Base-by-base conservation (phyloP, 352 stramenopile species). In the Pythium volutum region DNA sequence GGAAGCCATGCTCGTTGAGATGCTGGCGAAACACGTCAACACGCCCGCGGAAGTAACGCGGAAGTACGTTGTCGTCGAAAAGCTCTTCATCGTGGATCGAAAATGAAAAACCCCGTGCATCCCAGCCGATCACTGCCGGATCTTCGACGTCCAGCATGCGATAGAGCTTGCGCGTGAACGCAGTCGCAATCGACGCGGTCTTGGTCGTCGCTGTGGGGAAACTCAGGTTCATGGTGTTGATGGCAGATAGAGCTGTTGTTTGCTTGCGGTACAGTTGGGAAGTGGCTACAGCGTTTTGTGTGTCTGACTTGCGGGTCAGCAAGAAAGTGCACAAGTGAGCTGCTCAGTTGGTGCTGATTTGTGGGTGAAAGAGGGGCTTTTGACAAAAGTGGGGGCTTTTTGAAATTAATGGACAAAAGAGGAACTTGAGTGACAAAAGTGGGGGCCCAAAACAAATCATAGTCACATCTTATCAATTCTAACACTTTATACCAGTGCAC, bases 161-260 rank as follows among this genome's bases (percentile, higher is more conserved):
- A 66, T 91, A 91, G n/a, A 91, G 75, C 65, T 91, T 89, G 67
- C 82, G 77, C 59, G 89, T 76, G 56, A 91, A 91, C 46, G 76
- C 82, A 45, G 77, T 88, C 3, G 79, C 75, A 66, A 91, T 91
- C 49, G 71, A 78, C 29, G 66, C 62, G 22, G 56, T 64, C 55
- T 64, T 77, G 6, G 29, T 59, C 27, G 46, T 22, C 36, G 36
- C 36, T 43, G 36, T 15, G 14, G 36, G n/a, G 36, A 43, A 20
- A 43, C 2, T 43, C 6, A 15, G 36, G 36, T 20, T 43, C 36
- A 43, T 43, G 14, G 10, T 43, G 36, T 43, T 38, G 36, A 15
- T 43, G 36, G 36, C 9, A 16, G 18, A 43, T 43, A n/a, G 14
- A 23, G 23, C 18, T 43, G 26, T 36, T 26, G 43, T 34, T 33